Evolutionary conservation across 805 yeast species (phyloP).

Genomic region (Saccharomyces jurei): DNA sequence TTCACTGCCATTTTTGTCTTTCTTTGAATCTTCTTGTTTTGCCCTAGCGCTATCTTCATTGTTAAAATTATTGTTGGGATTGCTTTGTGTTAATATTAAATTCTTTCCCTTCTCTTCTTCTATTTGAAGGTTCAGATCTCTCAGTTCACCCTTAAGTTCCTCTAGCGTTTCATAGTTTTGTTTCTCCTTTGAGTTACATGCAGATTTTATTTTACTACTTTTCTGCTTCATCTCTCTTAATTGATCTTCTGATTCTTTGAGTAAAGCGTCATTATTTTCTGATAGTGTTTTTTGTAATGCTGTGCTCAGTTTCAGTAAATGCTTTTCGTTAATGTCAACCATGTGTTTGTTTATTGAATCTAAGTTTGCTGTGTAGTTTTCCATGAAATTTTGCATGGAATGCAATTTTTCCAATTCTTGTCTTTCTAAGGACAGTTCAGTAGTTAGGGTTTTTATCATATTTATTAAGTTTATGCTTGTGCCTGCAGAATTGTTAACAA

Average conservation of each 20-base stretch:
- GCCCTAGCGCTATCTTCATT: background rate
- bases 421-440: constrained; percentile 49
- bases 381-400: constrained; percentile 47
- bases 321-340: constrained; percentile 28
- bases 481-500: constrained; percentile 51
- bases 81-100: constrained; percentile 12
- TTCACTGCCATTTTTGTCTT: background rate
- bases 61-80: background rate
- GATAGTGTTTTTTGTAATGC: constrained; percentile 23
- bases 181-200: constrained; percentile 7
- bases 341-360: constrained; percentile 25
- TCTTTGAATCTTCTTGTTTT: background rate
- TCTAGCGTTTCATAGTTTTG: constrained; percentile 13
- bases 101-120: constrained; percentile 30
- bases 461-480: constrained; percentile 48
- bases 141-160: constrained; percentile 21
- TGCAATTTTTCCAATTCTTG: constrained; percentile 49
- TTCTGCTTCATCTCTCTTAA: constrained; percentile 14
- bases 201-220: constrained; percentile 7
- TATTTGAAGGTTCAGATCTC: constrained; percentile 26
- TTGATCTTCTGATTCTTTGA: constrained; percentile 16
- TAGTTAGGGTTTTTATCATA: constrained; percentile 45
- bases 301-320: constrained; percentile 22
- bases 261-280: constrained; percentile 19
- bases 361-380: constrained; percentile 36